phyloP scores from a whole-genome alignment of 805 yeast species.

The Ogataea polymorpha region DNA sequence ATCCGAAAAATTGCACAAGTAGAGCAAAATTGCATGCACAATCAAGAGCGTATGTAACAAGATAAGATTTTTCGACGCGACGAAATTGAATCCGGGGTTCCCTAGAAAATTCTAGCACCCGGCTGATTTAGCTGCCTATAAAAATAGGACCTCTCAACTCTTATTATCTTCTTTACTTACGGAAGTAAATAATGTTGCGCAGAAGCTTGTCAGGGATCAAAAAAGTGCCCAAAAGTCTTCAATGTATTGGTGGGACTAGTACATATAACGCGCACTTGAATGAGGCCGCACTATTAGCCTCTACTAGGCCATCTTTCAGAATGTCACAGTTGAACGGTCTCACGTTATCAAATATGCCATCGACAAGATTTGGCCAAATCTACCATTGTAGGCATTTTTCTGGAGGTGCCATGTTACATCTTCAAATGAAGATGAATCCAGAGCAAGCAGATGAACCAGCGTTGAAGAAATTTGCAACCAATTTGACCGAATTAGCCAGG shows the following conservation, averaged over 20 bases:
- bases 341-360: no score
- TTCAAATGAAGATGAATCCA: conserved; percentile 34
- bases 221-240: neutral
- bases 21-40: no score
- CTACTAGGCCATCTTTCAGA: no score
- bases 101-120: conserved; percentile 17
- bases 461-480: conserved; percentile 78
- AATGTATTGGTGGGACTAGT: no score
- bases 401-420: neutral
- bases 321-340: no score
- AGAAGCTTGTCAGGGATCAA: neutral
- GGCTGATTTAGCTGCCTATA: neutral
- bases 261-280: no score
- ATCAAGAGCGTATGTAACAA: no score
- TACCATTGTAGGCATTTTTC: no score
- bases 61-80: conserved; percentile 7
- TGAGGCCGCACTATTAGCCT: no score
- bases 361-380: no score
- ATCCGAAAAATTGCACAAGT: no score
- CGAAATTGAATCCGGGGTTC: conserved; percentile 1
- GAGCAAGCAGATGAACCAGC: conserved; percentile 61
- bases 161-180: neutral
- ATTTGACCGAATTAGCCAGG: conserved; percentile 79
- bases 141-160: neutral
- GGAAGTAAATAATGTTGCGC: neutral